Conservation (phyloP, 2,329 filamentous ascomycete species). For the Aureobasidium sp. region DNA sequence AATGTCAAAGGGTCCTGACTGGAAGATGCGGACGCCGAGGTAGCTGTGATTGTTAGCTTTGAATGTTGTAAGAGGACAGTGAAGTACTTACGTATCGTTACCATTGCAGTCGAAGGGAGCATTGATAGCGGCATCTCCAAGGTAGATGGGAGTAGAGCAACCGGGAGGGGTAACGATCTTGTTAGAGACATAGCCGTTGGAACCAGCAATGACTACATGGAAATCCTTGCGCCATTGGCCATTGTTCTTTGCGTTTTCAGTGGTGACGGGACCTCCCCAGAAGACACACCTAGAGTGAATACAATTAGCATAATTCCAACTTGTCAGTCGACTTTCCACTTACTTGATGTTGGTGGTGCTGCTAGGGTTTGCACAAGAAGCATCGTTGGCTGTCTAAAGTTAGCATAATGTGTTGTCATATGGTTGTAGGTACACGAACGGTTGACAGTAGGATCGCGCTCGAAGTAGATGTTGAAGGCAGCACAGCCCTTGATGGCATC, state of each 20-base stretch:
- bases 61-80: neutral
- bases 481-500: conserved; percentile 11
- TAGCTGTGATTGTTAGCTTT: conserved; percentile 4
- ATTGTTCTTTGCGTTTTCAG: conserved; percentile 14
- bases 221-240: conserved; percentile 20
- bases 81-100: conserved; percentile 15
- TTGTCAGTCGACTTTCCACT: neutral
- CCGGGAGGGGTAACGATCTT: conserved; percentile 16
- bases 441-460: conserved; percentile 15
- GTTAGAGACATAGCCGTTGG: conserved; percentile 26
- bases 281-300: conserved; percentile 11
- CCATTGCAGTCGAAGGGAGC: conserved; percentile 24
- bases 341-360: conserved; percentile 15
- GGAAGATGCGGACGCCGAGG: conserved; percentile 20
- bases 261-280: conserved; percentile 14
- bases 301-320: neutral
- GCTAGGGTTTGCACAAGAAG: conserved; percentile 13
- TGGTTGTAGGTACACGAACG: neutral
- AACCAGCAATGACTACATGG: conserved; percentile 25
- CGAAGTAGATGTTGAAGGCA: conserved; percentile 16
- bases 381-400: conserved; percentile 13
- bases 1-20: conserved; percentile 21
- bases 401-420: no score
- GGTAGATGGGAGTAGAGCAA: conserved; percentile 16
- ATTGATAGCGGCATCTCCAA: conserved; percentile 23